Evolutionary conservation across 2,329 filamentous ascomycete genomes (phyloP).

Genomic region (Beauveria caledonica): DNA sequence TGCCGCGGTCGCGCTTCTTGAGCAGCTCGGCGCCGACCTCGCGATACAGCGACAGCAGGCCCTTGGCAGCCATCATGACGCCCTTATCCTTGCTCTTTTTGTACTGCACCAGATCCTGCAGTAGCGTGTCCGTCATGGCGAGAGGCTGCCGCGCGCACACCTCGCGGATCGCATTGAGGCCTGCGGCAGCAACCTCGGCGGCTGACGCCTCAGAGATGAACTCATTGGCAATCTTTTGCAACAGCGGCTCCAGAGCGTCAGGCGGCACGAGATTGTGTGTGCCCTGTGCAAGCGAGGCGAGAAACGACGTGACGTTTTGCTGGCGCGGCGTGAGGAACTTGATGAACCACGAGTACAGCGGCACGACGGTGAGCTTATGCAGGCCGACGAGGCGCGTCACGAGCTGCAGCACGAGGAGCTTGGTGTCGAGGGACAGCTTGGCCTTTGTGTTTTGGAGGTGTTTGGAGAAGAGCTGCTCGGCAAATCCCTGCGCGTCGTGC

Average conservation of each 20-base stretch:
- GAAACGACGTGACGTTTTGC: slow-evolving; percentile 82
- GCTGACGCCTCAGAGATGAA: slow-evolving; percentile 94
- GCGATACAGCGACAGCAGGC: slow-evolving; percentile 80
- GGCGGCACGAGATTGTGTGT: slow-evolving; percentile 88
- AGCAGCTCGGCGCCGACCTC: slow-evolving; percentile 86
- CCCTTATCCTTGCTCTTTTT: slow-evolving; percentile 97
- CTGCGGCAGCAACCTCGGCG: slow-evolving; percentile 82
- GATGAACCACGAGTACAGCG: slow-evolving; percentile 93
- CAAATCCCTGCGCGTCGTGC: slow-evolving; percentile 90
- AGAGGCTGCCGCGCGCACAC: slow-evolving; percentile 87
- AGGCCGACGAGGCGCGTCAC: slow-evolving; percentile 86
- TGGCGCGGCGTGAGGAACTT: slow-evolving; percentile 86
- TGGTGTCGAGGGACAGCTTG: slow-evolving; percentile 80
- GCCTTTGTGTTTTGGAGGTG: slow-evolving; percentile 83
- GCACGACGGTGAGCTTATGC: slow-evolving; percentile 83
- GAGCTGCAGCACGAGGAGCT: slow-evolving; percentile 80
- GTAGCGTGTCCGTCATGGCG: slow-evolving; percentile 91
- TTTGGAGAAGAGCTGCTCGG: slow-evolving; percentile 81
- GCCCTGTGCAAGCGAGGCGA: slow-evolving; percentile 86
- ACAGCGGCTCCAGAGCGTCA: slow-evolving; percentile 79
- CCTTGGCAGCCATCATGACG: slow-evolving; percentile 97
- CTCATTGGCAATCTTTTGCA: slow-evolving; percentile 96
- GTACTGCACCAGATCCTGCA: slow-evolving; percentile 94
- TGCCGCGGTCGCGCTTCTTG: slow-evolving; percentile 83
- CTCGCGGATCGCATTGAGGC: slow-evolving; percentile 89